A percentile compares a stretch with the other conserved stretches of the same genome.
These are phyloP conservation scores for Begonia masoniana DNA, from an alignment of 306 rosid species.

Conservation along the genomic window DNA sequence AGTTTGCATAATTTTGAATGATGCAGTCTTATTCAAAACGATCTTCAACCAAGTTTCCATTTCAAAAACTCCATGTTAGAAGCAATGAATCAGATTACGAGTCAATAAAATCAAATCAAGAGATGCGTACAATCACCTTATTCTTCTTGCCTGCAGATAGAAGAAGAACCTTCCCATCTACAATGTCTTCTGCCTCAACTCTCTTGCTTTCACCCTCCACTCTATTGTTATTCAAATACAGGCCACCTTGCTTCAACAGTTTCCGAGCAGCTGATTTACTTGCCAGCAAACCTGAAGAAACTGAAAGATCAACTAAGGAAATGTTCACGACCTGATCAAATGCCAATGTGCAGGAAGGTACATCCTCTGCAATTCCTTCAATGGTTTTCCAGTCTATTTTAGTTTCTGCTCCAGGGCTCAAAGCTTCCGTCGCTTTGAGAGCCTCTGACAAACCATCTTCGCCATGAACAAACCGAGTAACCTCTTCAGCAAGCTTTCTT, in stretches of 20 bases:
- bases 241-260: slow-evolving; percentile 85
- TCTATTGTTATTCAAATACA: slow-evolving; percentile 75
- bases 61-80: slow-evolving; percentile 9
- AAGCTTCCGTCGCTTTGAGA: slow-evolving; percentile 70
- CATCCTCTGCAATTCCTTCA: slow-evolving; percentile 77
- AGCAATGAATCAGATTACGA: slow-evolving; percentile 10
- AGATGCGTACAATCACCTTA: slow-evolving; percentile 75
- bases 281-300: slow-evolving; percentile 67
- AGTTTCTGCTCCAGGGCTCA: slow-evolving; percentile 84
- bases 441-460: slow-evolving; percentile 79
- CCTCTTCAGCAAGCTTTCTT: slow-evolving; percentile 80
- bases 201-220: slow-evolving; percentile 59
- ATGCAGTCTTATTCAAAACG: no score
- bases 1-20: no score
- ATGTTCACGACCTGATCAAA: slow-evolving; percentile 50
- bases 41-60: neutral
- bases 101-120: slow-evolving; percentile 21
- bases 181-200: slow-evolving; percentile 53
- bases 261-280: slow-evolving; percentile 88
- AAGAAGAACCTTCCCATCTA: slow-evolving; percentile 84
- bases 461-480: slow-evolving; percentile 76
- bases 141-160: slow-evolving; percentile 94
- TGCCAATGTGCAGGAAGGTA: slow-evolving; percentile 66
- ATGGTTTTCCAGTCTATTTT: slow-evolving; percentile 77
- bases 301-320: slow-evolving; percentile 69